Evolutionary conservation across 371 early-diverging fungal species (phyloP).

Genomic region (Rhizopus sp.): DNA sequence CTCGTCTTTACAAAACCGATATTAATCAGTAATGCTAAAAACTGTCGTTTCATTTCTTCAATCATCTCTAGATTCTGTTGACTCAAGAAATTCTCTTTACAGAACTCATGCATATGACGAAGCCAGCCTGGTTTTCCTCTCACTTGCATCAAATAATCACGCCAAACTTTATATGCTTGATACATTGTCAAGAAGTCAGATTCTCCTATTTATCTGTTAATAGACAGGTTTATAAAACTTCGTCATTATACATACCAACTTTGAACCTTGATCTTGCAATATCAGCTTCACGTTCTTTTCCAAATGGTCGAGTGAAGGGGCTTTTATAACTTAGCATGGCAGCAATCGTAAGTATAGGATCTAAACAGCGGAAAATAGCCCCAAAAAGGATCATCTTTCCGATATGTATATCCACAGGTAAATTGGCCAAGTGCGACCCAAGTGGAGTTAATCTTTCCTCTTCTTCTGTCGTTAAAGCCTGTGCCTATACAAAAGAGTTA

Average conservation of each 20-base stretch:
- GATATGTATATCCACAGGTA: slow-evolving; percentile 87
- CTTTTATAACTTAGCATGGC: slow-evolving; percentile 72
- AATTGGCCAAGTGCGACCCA: slow-evolving; percentile 82
- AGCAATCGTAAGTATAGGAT: slow-evolving; percentile 80
- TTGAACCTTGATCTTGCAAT: slow-evolving; percentile 52
- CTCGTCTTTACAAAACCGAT: slow-evolving; percentile 67
- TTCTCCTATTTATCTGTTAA: slow-evolving; percentile 27
- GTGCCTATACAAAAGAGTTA: slow-evolving; percentile 28
- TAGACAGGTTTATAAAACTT: background rate
- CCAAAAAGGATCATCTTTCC: slow-evolving; percentile 90
- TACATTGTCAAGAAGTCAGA: slow-evolving; percentile 83
- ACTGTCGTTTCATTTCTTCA: slow-evolving; percentile 83
- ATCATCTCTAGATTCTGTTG: slow-evolving; percentile 68
- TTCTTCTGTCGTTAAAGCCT: slow-evolving; percentile 42
- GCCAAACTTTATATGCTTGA: slow-evolving; percentile 77
- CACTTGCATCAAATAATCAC: slow-evolving; percentile 35
- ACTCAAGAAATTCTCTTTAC: slow-evolving; percentile 59
- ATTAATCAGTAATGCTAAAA: slow-evolving; percentile 67
- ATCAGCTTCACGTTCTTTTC: slow-evolving; percentile 62
- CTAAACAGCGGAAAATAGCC: slow-evolving; percentile 79
- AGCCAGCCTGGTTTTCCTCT: slow-evolving; percentile 31
- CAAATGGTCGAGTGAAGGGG: slow-evolving; percentile 78
- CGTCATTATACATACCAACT: slow-evolving; percentile 22
- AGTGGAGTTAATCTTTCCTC: slow-evolving; percentile 80
- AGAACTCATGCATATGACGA: slow-evolving; percentile 52